Evolutionary conservation across 164 flowering plant genomes (phyloP), one percentile per base, ranked within the genome.

Genomic region (Berberis thunbergii): DNA sequence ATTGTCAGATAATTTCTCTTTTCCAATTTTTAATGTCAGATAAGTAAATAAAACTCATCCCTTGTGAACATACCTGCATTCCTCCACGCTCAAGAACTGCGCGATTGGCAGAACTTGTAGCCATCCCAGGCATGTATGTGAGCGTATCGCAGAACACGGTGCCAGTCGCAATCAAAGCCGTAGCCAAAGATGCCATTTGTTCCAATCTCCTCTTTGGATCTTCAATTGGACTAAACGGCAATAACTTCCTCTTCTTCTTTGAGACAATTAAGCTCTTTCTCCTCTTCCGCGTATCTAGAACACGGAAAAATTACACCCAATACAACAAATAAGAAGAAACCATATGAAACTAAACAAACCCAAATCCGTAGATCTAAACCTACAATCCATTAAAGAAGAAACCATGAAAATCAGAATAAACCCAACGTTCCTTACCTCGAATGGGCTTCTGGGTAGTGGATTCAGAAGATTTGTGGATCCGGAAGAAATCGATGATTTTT

Each of bases 161-260:
- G 2, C 83, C 77, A 0, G 93, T 84, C 8, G 90, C 79, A 9
- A 64, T 80, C 80, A 91, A 72, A 12, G 99, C 96, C 1, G 96
- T 57, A 7, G 99, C 99, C 49, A 91, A 66, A 38, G 99, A 91
- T 2, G 89, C 86, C 99, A 94, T 91, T 70, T 91, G 96, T 62
- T 84, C 74, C 70, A 89, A 64, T 65, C 96, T 81, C 73, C 91
- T 85, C 54, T 13, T 40, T 12, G 80, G 75, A 66, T 87, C 96
- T 59, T 87, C 87, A 40, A 67, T 79, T 2, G 97, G 97, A 69
- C 60, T 80, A 68, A 87, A 94, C 0, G 96, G 82, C 73, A 87
- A 73, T 54, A 94, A 49, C 73, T 64, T 86, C 75, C 96, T 81
- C 65, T 68, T 89, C 86, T 87, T 91, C 72, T 89, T 94, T 3